A percentile compares a stretch with the other conserved stretches of the same genome.
phyloP scores from a whole-genome alignment of 2,329 filamentous ascomycete species.

The Dactylella cylindrospora region DNA sequence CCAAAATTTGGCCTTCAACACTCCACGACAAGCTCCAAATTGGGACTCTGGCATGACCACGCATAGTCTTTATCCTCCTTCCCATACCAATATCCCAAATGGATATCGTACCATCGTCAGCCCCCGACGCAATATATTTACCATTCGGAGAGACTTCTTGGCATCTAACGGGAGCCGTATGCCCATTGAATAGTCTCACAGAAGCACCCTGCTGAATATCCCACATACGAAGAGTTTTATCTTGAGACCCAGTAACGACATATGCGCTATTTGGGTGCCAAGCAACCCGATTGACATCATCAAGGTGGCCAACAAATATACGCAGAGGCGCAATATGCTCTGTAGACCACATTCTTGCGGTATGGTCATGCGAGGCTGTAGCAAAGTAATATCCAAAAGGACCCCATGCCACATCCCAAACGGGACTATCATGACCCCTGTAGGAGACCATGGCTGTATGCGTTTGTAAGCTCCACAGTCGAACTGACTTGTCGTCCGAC shows the following conservation, averaged over 20 bases:
- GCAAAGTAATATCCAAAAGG: slow-evolving; percentile 95
- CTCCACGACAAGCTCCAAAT: slow-evolving; percentile 94
- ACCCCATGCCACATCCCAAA: slow-evolving; percentile 85
- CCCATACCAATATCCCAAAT: slow-evolving; percentile 93
- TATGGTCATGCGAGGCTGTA: slow-evolving; percentile 83
- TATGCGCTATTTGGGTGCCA: slow-evolving; percentile 96
- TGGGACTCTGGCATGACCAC: slow-evolving; percentile 87
- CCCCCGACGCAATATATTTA: slow-evolving; percentile 85
- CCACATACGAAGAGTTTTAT: slow-evolving; percentile 98
- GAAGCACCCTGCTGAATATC: slow-evolving; percentile 82
- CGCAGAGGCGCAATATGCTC: slow-evolving; percentile 87
- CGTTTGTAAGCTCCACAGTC: slow-evolving; percentile 88
- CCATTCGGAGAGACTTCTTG: slow-evolving; percentile 85
- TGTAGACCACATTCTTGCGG: slow-evolving; percentile 85
- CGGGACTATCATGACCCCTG: slow-evolving; percentile 85
- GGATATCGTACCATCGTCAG: slow-evolving; percentile 83
- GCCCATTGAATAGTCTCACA: slow-evolving; percentile 87
- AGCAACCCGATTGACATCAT: slow-evolving; percentile 82
- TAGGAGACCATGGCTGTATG: slow-evolving; percentile 94
- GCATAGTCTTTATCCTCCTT: slow-evolving; percentile 83
- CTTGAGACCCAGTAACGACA: slow-evolving; percentile 86
- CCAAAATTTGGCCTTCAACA: slow-evolving; percentile 84
- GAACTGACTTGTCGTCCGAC: slow-evolving; percentile 82
- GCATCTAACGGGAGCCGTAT: slow-evolving; percentile 81
- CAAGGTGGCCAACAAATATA: slow-evolving; percentile 88